Evolutionary conservation across 805 yeast genomes (phyloP), one percentile per base, ranked within the genome.

Genomic region (Metschnikowia lunata): DNA sequence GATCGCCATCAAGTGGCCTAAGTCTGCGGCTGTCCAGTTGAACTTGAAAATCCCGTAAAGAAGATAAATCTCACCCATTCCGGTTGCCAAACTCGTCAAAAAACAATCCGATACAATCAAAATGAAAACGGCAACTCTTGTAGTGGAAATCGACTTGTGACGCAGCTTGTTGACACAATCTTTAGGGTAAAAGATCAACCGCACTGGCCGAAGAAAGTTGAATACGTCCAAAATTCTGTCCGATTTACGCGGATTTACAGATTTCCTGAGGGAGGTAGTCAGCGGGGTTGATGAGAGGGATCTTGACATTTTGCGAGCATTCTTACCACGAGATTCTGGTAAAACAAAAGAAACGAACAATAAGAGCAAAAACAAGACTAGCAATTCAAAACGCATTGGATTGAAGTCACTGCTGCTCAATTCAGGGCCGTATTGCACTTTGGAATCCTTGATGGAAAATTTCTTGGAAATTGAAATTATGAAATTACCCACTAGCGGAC

Each of bases 281-380:
- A 51, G 49, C 36, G 42, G 43, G 6, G 66, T 56, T 8, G 45
- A 48, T 8, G 71, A 64, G 51, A 54, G 51, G 1, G 72, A 59
- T 45, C 83, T 72, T 0, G 88, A 76, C 56, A 75, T 76, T 33
- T 59, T 57, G 54, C 81, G 69, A 3, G 85, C 76, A 40, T 71
- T 69, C 29, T 59, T 55, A 12, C 85, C 78, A 50, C 91, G 71
- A 7, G 89, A 80, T 58, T 85, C 95, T 2, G 81, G 80, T 12
- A 85, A 57, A 2, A 77, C 56, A 37, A 67, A 52, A 23, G 56
- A 36, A 6, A 56, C 46, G 43, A 61, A 63, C 11, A 63, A 9
- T 1, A 60, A 40, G 7, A 74, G 53, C 0, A 67, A 9, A 5
- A 72, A 54, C 1, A 75, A 7, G 0, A 74, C 40, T 3, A 69